Evolutionary conservation across 2,329 filamentous ascomycete genomes (phyloP).

Genomic region (Pseudocercospora fijiensis): DNA sequence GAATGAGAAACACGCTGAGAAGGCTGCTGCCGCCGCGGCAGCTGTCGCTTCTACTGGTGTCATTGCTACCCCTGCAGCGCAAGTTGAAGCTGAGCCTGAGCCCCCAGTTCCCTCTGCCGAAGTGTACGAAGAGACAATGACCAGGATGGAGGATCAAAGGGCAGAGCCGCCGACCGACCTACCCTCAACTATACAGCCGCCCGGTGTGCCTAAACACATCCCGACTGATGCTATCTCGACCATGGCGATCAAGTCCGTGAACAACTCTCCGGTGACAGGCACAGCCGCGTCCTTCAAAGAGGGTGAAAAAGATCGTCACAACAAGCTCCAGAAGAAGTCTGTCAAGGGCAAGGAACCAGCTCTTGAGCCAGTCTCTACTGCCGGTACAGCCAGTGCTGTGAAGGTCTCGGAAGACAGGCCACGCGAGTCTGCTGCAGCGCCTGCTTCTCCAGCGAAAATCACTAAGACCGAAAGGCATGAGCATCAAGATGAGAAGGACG

Average conservation of each 20-base stretch:
- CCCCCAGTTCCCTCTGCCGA: conserved; percentile 10
- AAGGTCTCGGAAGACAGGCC: conserved; percentile 9
- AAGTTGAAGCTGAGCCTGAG: conserved; percentile 3
- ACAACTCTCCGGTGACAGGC: conserved; percentile 5
- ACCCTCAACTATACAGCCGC: conserved; percentile 9
- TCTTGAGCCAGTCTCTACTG: conserved; percentile 6
- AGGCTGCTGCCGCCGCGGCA: not conserved
- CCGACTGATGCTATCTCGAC: conserved; percentile 16
- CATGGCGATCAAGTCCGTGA: conserved; percentile 13
- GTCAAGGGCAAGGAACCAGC: conserved; percentile 2
- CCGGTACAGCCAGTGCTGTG: conserved; percentile 8
- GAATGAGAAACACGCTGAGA: conserved; percentile 17
- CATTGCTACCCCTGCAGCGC: conserved; percentile 1
- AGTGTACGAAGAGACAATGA: conserved; percentile 12
- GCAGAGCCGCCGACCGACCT: conserved; percentile 14
- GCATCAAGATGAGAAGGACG: conserved; percentile 20
- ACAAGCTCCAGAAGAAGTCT: conserved; percentile 7
- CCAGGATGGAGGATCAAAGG: conserved; percentile 16
- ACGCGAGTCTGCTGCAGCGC: conserved; percentile 6
- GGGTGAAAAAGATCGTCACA: not conserved
- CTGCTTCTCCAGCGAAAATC: conserved; percentile 4
- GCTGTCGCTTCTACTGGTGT: conserved; percentile 11
- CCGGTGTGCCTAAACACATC: conserved; percentile 17
- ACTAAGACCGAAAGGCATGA: conserved; percentile 10
- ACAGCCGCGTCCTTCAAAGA: not conserved